Percentiles rank a stretch among this genome's conserved stretches.
Evolutionary conservation across 192 early-diverging fungal species (phyloP).

Genomic region (Entomortierella parvispora): DNA sequence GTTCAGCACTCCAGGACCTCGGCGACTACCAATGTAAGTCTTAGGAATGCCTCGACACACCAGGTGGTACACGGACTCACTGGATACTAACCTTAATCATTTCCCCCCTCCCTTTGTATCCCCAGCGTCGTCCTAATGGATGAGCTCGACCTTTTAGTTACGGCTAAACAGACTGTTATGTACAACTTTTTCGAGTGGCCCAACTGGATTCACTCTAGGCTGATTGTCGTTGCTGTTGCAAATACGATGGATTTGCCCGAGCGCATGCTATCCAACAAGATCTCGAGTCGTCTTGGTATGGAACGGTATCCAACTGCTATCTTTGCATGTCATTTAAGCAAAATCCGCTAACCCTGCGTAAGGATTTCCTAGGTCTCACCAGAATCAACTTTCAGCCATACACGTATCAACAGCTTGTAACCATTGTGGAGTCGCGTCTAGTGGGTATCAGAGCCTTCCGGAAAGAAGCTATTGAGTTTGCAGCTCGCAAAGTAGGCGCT

Average conservation of each 20-base stretch:
- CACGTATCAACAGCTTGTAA: slow-evolving; percentile 82
- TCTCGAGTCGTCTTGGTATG: slow-evolving; percentile 88
- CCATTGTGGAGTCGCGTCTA: slow-evolving; percentile 87
- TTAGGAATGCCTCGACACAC: not conserved
- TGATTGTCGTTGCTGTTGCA: slow-evolving; percentile 95
- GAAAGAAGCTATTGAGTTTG: slow-evolving; percentile 90
- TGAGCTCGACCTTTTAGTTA: slow-evolving; percentile 95
- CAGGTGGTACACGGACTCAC: not conserved
- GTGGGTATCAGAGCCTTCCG: slow-evolving; percentile 76
- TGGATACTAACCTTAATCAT: no score
- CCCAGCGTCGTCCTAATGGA: slow-evolving; percentile 93
- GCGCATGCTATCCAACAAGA: slow-evolving; percentile 87
- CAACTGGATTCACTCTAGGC: slow-evolving; percentile 77
- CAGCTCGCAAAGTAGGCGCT: slow-evolving; percentile 94
- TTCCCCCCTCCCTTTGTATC: no score
- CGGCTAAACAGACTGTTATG: slow-evolving; percentile 91
- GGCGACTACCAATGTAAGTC: slow-evolving; percentile 56
- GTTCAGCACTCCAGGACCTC: slow-evolving; percentile 67
- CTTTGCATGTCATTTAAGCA: not conserved
- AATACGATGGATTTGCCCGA: slow-evolving; percentile 99
- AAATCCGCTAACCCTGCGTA: not conserved
- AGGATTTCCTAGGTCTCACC: slow-evolving; percentile 67
- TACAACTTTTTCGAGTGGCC: slow-evolving; percentile 99
- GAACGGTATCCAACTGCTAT: not conserved
- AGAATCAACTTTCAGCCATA: slow-evolving; percentile 96